Base-by-base conservation (phyloP, 116 monocot species). In the Phalaenopsis hybrid region DNA sequence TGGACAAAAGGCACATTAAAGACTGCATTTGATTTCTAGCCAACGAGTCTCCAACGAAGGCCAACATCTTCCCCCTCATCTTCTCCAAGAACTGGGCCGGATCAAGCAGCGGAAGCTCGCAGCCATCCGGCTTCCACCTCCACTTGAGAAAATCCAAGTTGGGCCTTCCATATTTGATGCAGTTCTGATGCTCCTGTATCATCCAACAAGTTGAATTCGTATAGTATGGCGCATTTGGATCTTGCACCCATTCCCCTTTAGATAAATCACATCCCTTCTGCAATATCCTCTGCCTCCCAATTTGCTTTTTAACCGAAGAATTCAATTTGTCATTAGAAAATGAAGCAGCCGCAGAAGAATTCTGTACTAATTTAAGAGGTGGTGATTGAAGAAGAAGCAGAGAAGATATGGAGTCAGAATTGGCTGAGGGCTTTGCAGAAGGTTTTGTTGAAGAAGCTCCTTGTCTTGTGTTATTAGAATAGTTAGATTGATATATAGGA, bases 1-100 rank as follows among this genome's bases (percentile, higher is more conserved):
- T 81, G 3, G 88, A 88, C 23, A 88, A 21, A 82, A 86, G 81
- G 79, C 88, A 88, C 83, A 88, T 75, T 75, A 88, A 77, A 20
- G 88, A 85, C 70, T 88, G 85, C 88, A 88, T 86, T 17, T 88
- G 85, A 57, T 88, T 88, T 65, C 88, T 79, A 4, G 88, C 83
- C 69, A 88, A 51, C 4, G 88, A 85, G 79, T 88, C 88, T 15
- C 88, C 88, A 3, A 86, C 79, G 68, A 88, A 85, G 10, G 86
- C 86, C n/a, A 88, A 4, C 34, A 74, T 78, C 78, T 81, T 88
- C 43, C 75, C 82, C 76, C 79, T 81, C 55, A 83, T 75, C 16
- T 78, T 23, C 23, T 83, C 75, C 55, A 88, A 74, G 81, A 88
- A 88, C 57, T 10, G 44, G 15, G 12, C 76, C 0, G 85, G 85